Evolutionary conservation across 1,284 basidiomycete genomes (phyloP).

Genomic region (Pascua sp.): DNA sequence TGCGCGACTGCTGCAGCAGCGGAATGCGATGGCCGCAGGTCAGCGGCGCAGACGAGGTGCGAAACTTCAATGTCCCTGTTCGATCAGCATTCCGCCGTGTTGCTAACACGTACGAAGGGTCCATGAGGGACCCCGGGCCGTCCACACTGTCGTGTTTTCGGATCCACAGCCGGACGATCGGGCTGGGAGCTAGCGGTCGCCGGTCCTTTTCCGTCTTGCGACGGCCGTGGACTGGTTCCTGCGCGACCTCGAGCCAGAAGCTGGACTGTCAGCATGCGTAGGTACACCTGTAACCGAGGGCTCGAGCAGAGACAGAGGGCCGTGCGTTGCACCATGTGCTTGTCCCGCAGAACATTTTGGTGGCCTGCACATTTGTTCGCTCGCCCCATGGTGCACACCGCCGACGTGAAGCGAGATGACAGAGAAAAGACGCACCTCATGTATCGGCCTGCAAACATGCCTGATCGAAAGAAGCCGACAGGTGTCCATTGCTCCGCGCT

Average conservation of each 20-base stretch:
- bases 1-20: neutral
- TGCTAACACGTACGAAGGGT: conserved; percentile 10
- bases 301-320: no score
- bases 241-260: conserved; percentile 27
- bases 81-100: neutral
- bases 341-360: no score
- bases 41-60: conserved; percentile 27
- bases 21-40: conserved; percentile 4
- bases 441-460: conserved; percentile 26
- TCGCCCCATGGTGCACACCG: no score
- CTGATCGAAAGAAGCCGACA: neutral
- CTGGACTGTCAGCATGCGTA: conserved; percentile 6
- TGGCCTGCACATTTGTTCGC: no score
- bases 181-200: conserved; percentile 30
- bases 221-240: conserved; percentile 31
- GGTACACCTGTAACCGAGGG: no score
- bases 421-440: conserved; percentile 24
- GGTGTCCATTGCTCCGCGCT: conserved; percentile 1
- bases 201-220: conserved; percentile 38
- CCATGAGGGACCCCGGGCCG: conserved; percentile 4
- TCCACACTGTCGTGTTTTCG: conserved; percentile 12
- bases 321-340: no score
- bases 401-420: no score
- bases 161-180: conserved; percentile 28
- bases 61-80: conserved; percentile 26